phyloP scores from a whole-genome alignment of 2,329 filamentous ascomycete species.

The Sclerotinia spermophila region DNA sequence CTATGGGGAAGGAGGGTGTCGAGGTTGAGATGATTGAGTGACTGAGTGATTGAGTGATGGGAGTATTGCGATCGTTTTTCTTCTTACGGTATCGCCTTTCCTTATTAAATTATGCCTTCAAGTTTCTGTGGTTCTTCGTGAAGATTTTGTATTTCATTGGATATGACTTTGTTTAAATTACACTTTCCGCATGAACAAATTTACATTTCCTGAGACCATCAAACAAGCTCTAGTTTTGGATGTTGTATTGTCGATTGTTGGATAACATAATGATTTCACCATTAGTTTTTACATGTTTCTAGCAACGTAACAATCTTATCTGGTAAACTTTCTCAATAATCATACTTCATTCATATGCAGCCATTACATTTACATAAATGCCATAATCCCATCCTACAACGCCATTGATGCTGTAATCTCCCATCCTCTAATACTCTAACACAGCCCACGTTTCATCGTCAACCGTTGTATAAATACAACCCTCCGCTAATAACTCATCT shows the following conservation, averaged over 20 bases:
- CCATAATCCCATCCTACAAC: constrained; percentile 22
- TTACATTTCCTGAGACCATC: background rate
- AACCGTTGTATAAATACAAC: constrained; percentile 83
- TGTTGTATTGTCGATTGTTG: background rate
- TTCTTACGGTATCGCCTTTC: background rate
- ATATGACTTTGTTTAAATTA: background rate
- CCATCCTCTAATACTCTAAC: constrained; percentile 57
- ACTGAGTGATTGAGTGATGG: background rate
- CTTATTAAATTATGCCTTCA: background rate
- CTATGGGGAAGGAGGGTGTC: constrained; percentile 37
- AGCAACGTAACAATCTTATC: background rate
- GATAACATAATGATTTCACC: background rate
- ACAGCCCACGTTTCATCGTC: constrained; percentile 92
- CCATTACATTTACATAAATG: background rate
- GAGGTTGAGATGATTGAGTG: constrained; percentile 19
- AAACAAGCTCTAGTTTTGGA: background rate
- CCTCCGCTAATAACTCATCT: constrained; percentile 71
- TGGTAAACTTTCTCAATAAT: background rate
- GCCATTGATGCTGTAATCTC: constrained; percentile 18
- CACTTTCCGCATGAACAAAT: background rate
- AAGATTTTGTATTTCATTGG: background rate
- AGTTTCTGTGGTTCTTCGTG: background rate
- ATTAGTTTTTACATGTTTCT: background rate
- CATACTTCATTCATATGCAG: constrained; percentile 11
- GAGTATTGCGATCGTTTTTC: background rate